Evolutionary conservation across 495 filamentous ascomycete species (phyloP).

Genomic region (Neurospora sp.): DNA sequence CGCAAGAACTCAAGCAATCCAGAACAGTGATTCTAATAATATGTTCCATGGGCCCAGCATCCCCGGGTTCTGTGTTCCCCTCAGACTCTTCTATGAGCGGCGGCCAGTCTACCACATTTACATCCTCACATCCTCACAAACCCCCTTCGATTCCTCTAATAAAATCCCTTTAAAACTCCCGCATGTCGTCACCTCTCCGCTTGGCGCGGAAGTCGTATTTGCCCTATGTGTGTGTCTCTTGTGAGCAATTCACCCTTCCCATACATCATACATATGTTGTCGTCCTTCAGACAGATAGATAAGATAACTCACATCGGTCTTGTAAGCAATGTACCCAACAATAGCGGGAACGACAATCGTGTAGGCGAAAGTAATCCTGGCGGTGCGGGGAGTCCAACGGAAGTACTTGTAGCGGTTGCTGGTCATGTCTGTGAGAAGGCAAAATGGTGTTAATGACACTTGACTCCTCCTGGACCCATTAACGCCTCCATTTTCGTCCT

Average conservation of each 20-base stretch:
- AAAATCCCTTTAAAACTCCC: conserved; percentile 51
- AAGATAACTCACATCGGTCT: conserved; percentile 62
- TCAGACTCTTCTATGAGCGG: not conserved
- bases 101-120: conserved; percentile 18
- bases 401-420: conserved; percentile 90
- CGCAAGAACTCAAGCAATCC: not conserved
- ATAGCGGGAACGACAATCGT: conserved; percentile 57
- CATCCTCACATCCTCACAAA: not conserved
- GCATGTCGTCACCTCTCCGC: conserved; percentile 68
- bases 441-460: not conserved
- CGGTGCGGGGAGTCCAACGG: conserved; percentile 78
- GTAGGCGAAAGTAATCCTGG: conserved; percentile 66
- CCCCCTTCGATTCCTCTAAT: not conserved
- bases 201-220: conserved; percentile 82
- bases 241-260: not conserved
- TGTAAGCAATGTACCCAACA: conserved; percentile 60
- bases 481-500: too few relatives aligned
- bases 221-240: conserved; percentile 47
- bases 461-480: too few relatives aligned
- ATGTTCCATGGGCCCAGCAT: too few relatives aligned
- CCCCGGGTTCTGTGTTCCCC: not conserved
- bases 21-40: not conserved
- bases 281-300: not conserved
- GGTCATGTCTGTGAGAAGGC: conserved; percentile 57
- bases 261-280: not conserved